phyloP scores from a whole-genome alignment of 768 basidiomycete species.

The Termitomyces eurrhizus region DNA sequence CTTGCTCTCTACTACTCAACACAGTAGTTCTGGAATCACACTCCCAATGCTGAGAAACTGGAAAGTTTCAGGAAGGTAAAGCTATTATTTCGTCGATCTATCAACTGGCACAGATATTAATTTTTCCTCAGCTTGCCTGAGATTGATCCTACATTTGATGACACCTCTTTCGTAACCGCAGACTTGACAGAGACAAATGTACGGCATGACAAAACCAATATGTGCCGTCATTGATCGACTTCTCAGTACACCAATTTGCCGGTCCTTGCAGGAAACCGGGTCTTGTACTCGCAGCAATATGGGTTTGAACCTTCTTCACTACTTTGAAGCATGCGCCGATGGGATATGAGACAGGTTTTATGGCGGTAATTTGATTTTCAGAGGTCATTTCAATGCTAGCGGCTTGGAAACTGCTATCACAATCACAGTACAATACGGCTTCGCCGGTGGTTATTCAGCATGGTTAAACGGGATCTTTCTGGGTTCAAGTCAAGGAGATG shows the following conservation, averaged over 20 bases:
- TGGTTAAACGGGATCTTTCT: slow-evolving; percentile 48
- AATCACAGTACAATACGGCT: slow-evolving; percentile 45
- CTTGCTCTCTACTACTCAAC: slow-evolving; percentile 25
- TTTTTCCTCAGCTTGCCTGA: slow-evolving; percentile 41
- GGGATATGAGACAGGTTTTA: slow-evolving; percentile 35
- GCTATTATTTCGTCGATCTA: neutral
- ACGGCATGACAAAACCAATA: slow-evolving; percentile 7
- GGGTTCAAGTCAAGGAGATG: slow-evolving; percentile 42
- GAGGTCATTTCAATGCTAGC: slow-evolving; percentile 49
- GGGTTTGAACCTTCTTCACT: slow-evolving; percentile 27
- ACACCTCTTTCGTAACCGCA: slow-evolving; percentile 42
- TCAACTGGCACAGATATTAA: neutral
- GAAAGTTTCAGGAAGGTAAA: slow-evolving; percentile 45
- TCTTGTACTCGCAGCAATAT: slow-evolving; percentile 51
- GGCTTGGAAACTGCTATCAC: slow-evolving; percentile 44
- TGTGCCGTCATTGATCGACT: neutral
- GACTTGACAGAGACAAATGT: slow-evolving; percentile 43
- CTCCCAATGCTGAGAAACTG: slow-evolving; percentile 38
- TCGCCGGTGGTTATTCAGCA: slow-evolving; percentile 48
- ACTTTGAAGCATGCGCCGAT: neutral
- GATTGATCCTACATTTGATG: slow-evolving; percentile 41
- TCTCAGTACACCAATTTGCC: slow-evolving; percentile 47
- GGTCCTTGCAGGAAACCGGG: slow-evolving; percentile 35
- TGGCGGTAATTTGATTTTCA: slow-evolving; percentile 45
- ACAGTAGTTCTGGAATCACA: slow-evolving; percentile 13